Percentiles rank a stretch among this genome's conserved stretches.
phyloP scores from a whole-genome alignment of 495 filamentous ascomycete species.

The Talaromyces wortmannii region DNA sequence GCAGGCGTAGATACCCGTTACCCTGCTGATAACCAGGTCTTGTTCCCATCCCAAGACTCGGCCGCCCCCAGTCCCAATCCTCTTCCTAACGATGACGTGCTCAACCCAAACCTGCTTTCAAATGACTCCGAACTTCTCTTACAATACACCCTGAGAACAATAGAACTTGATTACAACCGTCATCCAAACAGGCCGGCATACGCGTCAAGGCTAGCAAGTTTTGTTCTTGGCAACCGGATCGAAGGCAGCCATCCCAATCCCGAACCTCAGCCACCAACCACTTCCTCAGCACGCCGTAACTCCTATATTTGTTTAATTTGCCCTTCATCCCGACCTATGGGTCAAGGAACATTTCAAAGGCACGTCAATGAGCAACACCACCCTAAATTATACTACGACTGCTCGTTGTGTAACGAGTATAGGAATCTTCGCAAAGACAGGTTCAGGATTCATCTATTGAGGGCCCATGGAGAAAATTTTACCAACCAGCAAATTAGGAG shows the following conservation, averaged over 20 bases:
- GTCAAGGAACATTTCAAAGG: neutral
- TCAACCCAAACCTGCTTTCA: neutral
- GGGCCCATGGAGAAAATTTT: neutral
- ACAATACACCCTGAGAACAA: neutral
- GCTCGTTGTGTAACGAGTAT: neutral
- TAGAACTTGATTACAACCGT: neutral
- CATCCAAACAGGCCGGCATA: neutral
- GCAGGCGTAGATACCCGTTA: neutral
- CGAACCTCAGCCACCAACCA: too few species aligned
- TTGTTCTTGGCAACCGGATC: too few species aligned
- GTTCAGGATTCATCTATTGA: neutral
- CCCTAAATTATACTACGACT: neutral
- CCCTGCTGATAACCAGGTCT: neutral
- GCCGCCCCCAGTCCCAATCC: too few species aligned
- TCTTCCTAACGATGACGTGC: neutral
- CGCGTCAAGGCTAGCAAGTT: too few species aligned
- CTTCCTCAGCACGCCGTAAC: too few species aligned
- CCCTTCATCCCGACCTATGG: too few species aligned
- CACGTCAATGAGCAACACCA: neutral
- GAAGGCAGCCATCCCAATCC: too few species aligned
- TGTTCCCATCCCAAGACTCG: neutral
- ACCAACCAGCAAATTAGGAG: neutral
- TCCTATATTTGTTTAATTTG: too few species aligned
- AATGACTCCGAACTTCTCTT: neutral
- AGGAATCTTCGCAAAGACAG: neutral